These are phyloP conservation scores for Xylariaceae sp. DNA, from an alignment of 2,329 filamentous ascomycete genomes.

Conservation along the genomic window DNA sequence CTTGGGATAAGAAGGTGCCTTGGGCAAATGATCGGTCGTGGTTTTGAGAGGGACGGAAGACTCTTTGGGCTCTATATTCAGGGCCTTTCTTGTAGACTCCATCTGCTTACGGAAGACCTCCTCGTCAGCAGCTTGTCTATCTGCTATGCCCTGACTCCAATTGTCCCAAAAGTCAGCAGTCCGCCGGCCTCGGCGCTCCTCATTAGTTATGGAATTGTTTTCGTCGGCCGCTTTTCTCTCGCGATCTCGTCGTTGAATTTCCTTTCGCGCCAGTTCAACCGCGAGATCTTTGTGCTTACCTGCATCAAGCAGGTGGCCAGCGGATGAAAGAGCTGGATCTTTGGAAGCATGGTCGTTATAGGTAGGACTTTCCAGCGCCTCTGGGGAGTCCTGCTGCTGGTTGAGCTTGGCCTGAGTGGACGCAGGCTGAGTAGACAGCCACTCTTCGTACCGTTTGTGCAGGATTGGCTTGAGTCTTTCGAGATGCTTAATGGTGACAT, in stretches of 20 bases:
- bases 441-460: constrained; percentile 62
- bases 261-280: constrained; percentile 66
- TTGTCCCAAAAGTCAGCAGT: constrained; percentile 41
- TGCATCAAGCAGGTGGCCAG: constrained; percentile 59
- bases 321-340: constrained; percentile 54
- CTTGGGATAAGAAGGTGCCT: constrained; percentile 45
- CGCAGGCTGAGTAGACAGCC: constrained; percentile 49
- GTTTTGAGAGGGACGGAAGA: constrained; percentile 25
- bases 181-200: constrained; percentile 52
- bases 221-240: constrained; percentile 52
- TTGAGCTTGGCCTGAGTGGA: constrained; percentile 31
- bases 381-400: constrained; percentile 14
- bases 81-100: constrained; percentile 44
- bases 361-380: constrained; percentile 24
- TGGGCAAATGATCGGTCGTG: constrained; percentile 1
- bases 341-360: constrained; percentile 46
- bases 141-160: constrained; percentile 34
- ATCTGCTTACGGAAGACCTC: constrained; percentile 46
- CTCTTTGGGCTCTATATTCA: constrained; percentile 32
- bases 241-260: constrained; percentile 63
- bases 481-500: constrained; percentile 60
- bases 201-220: constrained; percentile 47
- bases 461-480: constrained; percentile 78
- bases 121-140: constrained; percentile 34
- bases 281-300: constrained; percentile 69